These are phyloP conservation scores for Stellera chamaejasme DNA, from an alignment of 345 rosid species.

Conservation along the genomic window DNA sequence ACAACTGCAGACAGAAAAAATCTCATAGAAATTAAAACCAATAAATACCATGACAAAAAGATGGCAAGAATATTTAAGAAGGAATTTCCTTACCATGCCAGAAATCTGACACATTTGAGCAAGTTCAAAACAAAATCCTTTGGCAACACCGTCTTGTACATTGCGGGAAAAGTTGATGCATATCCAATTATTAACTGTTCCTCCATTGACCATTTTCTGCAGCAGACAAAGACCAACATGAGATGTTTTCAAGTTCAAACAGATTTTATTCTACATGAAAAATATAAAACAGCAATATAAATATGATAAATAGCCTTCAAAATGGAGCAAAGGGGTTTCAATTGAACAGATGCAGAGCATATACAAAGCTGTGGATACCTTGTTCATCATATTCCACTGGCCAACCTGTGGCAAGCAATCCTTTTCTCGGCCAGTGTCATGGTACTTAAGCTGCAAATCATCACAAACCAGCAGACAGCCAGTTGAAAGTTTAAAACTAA, in stretches of 20 bases:
- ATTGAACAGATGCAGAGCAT: background rate
- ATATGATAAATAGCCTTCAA: too few relatives aligned
- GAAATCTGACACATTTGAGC: constrained; percentile 87
- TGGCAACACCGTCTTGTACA: constrained; percentile 68
- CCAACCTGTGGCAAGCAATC: constrained; percentile 92
- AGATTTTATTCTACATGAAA: background rate
- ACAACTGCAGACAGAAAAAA: constrained; percentile 36
- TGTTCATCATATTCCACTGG: constrained; percentile 99
- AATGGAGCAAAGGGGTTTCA: too few relatives aligned
- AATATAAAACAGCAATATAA: too few relatives aligned
- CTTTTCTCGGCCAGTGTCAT: constrained; percentile 84
- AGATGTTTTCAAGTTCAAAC: background rate
- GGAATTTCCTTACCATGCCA: constrained; percentile 67
- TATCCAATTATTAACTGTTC: constrained; percentile 80
- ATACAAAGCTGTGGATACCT: constrained; percentile 31
- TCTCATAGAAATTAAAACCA: background rate
- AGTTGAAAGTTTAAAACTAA: background rate
- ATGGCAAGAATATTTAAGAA: background rate
- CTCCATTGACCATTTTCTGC: constrained; percentile 99
- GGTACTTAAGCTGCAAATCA: constrained; percentile 71
- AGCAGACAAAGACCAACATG: constrained; percentile 6
- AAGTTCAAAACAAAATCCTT: constrained; percentile 80
- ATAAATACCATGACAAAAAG: constrained; percentile 5
- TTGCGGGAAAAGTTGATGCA: constrained; percentile 85
- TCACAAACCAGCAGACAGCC: background rate